Evolutionary conservation across 1,139 yeast species (phyloP), one percentile per base, ranked within the genome.

Genomic region (Nakaseomyces uthaithaninus): DNA sequence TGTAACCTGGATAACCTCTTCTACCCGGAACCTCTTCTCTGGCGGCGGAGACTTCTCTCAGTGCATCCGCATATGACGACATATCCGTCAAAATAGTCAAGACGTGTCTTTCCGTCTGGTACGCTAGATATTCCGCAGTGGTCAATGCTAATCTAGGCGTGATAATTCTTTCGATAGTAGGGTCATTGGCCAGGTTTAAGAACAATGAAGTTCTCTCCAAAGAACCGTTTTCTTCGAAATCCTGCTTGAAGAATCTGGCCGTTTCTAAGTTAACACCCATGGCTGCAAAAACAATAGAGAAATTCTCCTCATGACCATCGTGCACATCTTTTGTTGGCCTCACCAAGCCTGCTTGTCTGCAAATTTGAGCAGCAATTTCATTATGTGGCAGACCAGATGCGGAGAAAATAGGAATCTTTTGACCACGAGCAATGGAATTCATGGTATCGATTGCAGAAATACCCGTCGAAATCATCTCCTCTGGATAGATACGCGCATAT

Each of bases 11-110:
- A 69, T 91, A 91, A 73, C 99, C 99, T 80, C 99, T 87, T 77
- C 99, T 87, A 74, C 99, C 99, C 60, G 99, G 99, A 37, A 91
- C 99, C 71, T 91, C 99, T 71, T 91, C 99, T 75, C 99, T 85
- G 39, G 99, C 99, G 47, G 99, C 98, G 46, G 97, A 87, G 41
- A 91, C 98, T 72, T 91, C 99, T 79, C 99, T 89, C 63, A 91
- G 74, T 31, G 99, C 99, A 67, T 91, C 99, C 28, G 99, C 99
- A 65, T 91, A 91, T 14, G 98, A 91, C 19, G 96, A 86, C 99
- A 91, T 91, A 71, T 91, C 99, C 43, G 99, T 93, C 62, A 91
- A 76, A 60, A 91, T 91, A 43, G 97, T 93, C 68, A 91, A 79
- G 40, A 91, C 99, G 66, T 91, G 99, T 70, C 97, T 87, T 68